These are phyloP conservation scores for Claviceps capensis DNA, from an alignment of 2,329 filamentous ascomycete species.

Conservation along the genomic window DNA sequence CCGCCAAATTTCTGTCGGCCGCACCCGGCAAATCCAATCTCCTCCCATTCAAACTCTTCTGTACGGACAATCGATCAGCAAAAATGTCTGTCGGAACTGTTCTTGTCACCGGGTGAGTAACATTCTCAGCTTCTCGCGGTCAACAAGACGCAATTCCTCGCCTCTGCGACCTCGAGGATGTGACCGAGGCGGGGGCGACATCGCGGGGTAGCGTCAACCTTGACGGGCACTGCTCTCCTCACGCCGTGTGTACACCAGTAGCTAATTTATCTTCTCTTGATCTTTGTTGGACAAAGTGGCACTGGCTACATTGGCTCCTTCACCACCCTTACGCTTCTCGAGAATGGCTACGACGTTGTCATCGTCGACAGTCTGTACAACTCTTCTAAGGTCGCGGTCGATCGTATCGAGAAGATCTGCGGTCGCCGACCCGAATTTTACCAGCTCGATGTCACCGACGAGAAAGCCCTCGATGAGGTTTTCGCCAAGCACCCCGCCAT, in stretches of 20 bases:
- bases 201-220: background rate
- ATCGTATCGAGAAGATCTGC: slow-evolving; percentile 87
- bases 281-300: slow-evolving; percentile 38
- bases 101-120: slow-evolving; percentile 70
- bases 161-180: background rate
- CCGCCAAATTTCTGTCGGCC: slow-evolving; percentile 7
- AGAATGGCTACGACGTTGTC: slow-evolving; percentile 92
- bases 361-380: slow-evolving; percentile 97
- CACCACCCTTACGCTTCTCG: slow-evolving; percentile 79
- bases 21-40: slow-evolving; percentile 5
- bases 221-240: background rate
- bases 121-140: background rate
- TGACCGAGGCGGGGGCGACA: background rate
- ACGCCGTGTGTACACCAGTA: background rate
- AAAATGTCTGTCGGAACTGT: slow-evolving; percentile 75
- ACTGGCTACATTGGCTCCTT: slow-evolving; percentile 99
- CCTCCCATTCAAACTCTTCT: background rate
- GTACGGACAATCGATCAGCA: slow-evolving; percentile 1
- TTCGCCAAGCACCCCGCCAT: slow-evolving; percentile 85
- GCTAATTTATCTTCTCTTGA: slow-evolving; percentile 11
- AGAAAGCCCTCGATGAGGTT: slow-evolving; percentile 69
- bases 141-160: background rate
- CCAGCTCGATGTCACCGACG: slow-evolving; percentile 78
- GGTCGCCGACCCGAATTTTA: slow-evolving; percentile 80
- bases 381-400: slow-evolving; percentile 78